phyloP scores from a whole-genome alignment of 345 rosid species.

The Eucalyptus regnans region DNA sequence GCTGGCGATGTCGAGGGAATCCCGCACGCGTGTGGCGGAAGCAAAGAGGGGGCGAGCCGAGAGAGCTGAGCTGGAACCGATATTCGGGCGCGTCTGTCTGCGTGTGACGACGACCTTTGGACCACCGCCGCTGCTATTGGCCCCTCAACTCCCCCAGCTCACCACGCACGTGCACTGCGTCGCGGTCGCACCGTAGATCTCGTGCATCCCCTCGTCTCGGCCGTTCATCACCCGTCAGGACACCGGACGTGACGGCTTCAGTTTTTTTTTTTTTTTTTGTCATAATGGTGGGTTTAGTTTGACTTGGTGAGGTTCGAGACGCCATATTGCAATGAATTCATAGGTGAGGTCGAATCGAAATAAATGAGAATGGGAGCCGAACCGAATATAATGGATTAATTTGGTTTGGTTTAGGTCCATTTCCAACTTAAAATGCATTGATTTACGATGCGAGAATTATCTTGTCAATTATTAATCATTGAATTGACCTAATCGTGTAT shows the following conservation, averaged over 20 bases:
- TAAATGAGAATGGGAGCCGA: fast-evolving
- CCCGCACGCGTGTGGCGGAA: constrained; percentile 12
- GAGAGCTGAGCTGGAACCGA: constrained; percentile 34
- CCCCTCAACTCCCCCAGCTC: not conserved
- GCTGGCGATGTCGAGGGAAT: not conserved
- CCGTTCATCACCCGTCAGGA: not conserved
- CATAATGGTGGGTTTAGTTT: no score
- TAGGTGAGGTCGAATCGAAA: not conserved
- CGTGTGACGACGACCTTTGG: not conserved
- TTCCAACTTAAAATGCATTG: not conserved
- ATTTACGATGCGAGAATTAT: not conserved
- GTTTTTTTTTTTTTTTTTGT: not conserved
- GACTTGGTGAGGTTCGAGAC: no score
- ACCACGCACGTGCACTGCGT: not conserved
- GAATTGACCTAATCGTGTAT: not conserved
- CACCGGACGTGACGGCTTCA: not conserved
- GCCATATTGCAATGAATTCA: not conserved
- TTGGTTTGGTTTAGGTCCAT: not conserved
- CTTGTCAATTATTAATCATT: fast-evolving
- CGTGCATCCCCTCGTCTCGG: not conserved
- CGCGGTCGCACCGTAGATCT: not conserved
- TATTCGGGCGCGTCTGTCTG: not conserved
- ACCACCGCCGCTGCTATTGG: not conserved
- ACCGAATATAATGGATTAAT: not conserved
- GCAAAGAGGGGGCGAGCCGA: not conserved